Percentiles rank a stretch among this genome's conserved stretches.
These are phyloP conservation scores for Penicillium psychrofluorescens DNA, from an alignment of 495 filamentous ascomycete species.

Conservation along the genomic window DNA sequence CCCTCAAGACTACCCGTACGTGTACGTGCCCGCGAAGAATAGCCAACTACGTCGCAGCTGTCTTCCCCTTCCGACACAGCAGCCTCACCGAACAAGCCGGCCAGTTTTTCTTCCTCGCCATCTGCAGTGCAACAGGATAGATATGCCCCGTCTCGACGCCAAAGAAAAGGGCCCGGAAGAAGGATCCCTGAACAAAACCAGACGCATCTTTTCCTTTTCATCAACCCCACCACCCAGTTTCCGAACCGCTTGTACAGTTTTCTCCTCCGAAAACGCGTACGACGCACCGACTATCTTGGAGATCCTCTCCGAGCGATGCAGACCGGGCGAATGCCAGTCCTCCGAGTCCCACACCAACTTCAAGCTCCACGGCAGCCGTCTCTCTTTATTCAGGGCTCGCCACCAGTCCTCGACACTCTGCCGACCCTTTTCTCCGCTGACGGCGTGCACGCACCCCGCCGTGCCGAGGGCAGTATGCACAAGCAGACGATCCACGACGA, in stretches of 20 bases:
- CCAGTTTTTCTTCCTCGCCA: constrained; percentile 12
- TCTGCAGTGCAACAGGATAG: constrained; percentile 9
- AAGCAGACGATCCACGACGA: constrained; percentile 21
- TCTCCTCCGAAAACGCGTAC: constrained; percentile 19
- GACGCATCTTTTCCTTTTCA: background rate
- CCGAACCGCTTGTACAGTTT: constrained; percentile 8
- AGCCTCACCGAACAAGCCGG: constrained; percentile 9
- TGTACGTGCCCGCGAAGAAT: too few species aligned
- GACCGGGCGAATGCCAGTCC: constrained; percentile 20
- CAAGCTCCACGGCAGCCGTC: constrained; percentile 16
- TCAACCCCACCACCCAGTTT: background rate
- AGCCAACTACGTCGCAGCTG: too few species aligned
- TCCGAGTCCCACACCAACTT: constrained; percentile 13
- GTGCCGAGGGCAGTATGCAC: constrained; percentile 17
- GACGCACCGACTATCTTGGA: constrained; percentile 24
- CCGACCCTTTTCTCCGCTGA: constrained; percentile 16
- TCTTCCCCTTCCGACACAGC: constrained; percentile 15
- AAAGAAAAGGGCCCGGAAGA: constrained; percentile 15
- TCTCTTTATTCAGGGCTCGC: constrained; percentile 16
- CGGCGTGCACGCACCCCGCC: constrained; percentile 21
- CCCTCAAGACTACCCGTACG: too few species aligned
- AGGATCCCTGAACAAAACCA: constrained; percentile 17
- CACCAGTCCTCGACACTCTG: constrained; percentile 14
- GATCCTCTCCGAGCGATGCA: constrained; percentile 16
- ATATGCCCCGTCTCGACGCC: constrained; percentile 18